These are phyloP conservation scores for Quercus ilex DNA, from an alignment of 306 rosid genomes.

Conservation along the genomic window DNA sequence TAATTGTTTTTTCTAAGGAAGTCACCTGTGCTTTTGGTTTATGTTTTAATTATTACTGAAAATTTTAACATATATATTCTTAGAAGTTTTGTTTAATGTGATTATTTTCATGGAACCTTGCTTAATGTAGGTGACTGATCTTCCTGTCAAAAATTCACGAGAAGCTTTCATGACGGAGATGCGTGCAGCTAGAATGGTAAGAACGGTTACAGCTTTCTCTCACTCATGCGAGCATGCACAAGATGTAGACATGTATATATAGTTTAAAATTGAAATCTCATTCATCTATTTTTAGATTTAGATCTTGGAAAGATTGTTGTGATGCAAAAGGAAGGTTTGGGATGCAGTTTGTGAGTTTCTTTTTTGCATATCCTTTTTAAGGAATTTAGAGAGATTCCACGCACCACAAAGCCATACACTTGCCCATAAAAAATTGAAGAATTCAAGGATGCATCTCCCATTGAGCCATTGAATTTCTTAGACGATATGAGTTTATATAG, in stretches of 20 bases:
- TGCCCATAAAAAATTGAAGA: not conserved
- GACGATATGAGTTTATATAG: too few relatives aligned
- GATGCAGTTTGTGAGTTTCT: not conserved
- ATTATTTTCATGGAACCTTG: slow-evolving; percentile 6
- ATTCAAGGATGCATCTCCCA: too few relatives aligned
- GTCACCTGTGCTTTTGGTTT: not conserved
- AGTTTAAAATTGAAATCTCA: not conserved
- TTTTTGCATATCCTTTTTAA: too few relatives aligned
- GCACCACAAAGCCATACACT: not conserved
- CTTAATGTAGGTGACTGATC: slow-evolving; percentile 67
- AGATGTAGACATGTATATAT: too few relatives aligned
- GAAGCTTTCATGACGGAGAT: slow-evolving; percentile 93
- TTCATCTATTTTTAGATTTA: not conserved
- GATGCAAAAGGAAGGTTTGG: not conserved
- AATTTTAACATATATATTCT: not conserved
- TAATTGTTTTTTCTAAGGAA: not conserved
- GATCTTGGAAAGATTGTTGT: not conserved
- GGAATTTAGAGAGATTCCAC: not conserved
- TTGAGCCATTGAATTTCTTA: too few relatives aligned
- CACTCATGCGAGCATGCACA: not conserved
- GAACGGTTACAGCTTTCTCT: not conserved
- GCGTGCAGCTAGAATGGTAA: slow-evolving; percentile 88
- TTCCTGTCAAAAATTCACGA: slow-evolving; percentile 84
- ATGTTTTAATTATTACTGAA: not conserved
- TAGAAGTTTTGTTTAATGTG: not conserved